A percentile compares a stretch with the other conserved stretches of the same genome.
phyloP scores from a whole-genome alignment of 352 stramenopile species.

The Blastocystis sp. region DNA sequence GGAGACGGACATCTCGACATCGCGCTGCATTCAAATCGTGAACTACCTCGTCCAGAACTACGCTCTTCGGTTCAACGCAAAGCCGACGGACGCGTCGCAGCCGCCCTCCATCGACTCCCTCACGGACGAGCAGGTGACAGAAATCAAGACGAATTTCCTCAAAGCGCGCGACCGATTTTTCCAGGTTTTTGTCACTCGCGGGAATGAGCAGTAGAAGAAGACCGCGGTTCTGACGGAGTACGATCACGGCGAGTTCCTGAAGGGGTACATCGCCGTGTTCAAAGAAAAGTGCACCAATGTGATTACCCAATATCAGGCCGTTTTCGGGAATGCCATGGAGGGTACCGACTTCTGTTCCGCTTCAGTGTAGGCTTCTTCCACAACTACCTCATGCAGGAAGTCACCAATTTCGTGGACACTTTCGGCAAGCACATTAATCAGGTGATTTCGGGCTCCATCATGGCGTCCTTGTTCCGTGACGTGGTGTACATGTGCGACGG shows the following conservation, averaged over 20 bases:
- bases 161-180: conserved; percentile 55
- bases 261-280: conserved; percentile 27
- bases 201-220: background rate
- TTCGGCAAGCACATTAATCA: background rate
- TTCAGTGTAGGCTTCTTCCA: conserved; percentile 35
- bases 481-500: conserved; percentile 34
- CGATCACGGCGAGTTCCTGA: conserved; percentile 42
- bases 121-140: conserved; percentile 4
- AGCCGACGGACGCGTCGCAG: background rate
- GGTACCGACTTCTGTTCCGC: background rate
- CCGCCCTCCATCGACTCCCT: background rate
- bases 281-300: conserved; percentile 37
- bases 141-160: conserved; percentile 37
- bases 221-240: conserved; percentile 14
- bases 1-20: conserved; percentile 62
- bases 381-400: background rate
- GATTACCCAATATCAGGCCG: conserved; percentile 37
- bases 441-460: background rate
- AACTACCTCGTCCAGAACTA: conserved; percentile 47
- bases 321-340: conserved; percentile 45
- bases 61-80: conserved; percentile 25
- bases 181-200: background rate
- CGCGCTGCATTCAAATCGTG: conserved; percentile 54
- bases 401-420: background rate
- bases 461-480: conserved; percentile 37